Evolutionary conservation across 2,329 filamentous ascomycete species (phyloP).

Genomic region (Fusarium fujikuroi): DNA sequence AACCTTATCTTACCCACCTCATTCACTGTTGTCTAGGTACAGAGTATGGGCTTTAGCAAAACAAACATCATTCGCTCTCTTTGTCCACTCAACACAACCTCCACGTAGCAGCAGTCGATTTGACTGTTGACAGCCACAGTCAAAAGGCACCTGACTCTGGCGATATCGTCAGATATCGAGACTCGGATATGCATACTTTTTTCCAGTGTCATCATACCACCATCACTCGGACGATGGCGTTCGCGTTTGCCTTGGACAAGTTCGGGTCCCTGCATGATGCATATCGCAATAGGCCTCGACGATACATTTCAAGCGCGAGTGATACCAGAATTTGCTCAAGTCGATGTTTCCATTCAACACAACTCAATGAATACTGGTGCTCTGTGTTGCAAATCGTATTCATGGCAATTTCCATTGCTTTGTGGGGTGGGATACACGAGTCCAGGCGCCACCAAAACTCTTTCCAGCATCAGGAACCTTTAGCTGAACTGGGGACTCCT

Average conservation of each 20-base stretch:
- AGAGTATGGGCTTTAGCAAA: not conserved
- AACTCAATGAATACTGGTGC: not conserved
- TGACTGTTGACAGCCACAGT: not conserved
- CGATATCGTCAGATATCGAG: not conserved
- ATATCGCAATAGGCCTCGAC: not conserved
- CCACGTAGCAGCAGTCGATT: not conserved
- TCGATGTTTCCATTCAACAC: not conserved
- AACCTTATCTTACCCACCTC: not conserved
- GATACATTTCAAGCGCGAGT: not conserved
- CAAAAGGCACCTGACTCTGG: not conserved
- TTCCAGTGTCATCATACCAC: not conserved
- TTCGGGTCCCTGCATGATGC: constrained; percentile 18
- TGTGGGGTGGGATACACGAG: not conserved
- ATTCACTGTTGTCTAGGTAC: not conserved
- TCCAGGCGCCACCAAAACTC: not conserved
- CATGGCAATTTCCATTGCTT: not conserved
- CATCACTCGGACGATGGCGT: not conserved
- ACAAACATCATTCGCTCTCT: not conserved
- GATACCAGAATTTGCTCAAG: not conserved
- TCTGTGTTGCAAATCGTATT: not conserved
- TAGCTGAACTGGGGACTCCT: not conserved
- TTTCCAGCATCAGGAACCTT: not conserved
- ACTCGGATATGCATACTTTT: not conserved
- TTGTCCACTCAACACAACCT: not conserved
- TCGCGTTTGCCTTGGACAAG: constrained; percentile 1